These are phyloP conservation scores for Coemansia erecta DNA, from an alignment of 192 early-diverging fungal species.

Conservation along the genomic window DNA sequence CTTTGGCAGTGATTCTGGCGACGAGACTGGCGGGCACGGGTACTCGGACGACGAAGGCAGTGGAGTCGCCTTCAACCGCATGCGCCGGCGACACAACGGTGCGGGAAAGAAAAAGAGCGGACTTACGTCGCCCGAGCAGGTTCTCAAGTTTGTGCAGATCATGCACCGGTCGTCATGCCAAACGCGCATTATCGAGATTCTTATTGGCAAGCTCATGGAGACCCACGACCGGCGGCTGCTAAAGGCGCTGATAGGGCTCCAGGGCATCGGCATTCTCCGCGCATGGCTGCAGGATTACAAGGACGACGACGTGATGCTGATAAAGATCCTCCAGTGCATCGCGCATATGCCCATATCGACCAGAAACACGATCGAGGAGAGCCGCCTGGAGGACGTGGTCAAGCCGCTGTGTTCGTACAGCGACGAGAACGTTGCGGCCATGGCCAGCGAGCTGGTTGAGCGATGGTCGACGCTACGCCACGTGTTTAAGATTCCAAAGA, in stretches of 20 bases:
- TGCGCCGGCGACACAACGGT: conserved; percentile 29
- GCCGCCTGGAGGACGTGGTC: conserved; percentile 68
- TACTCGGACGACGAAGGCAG: conserved; percentile 16
- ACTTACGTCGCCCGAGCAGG: conserved; percentile 68
- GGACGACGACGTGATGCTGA: conserved; percentile 60
- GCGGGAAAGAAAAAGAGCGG: conserved; percentile 37
- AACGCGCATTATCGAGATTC: conserved; percentile 52
- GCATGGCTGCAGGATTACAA: conserved; percentile 63
- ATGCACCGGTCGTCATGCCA: conserved; percentile 64
- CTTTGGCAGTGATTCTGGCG: conserved; percentile 13
- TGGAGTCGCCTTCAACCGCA: conserved; percentile 33
- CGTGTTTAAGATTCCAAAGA: conserved; percentile 52
- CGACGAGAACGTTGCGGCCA: conserved; percentile 39
- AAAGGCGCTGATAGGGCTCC: conserved; percentile 60
- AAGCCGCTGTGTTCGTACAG: conserved; percentile 34
- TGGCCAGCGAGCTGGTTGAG: conserved; percentile 34
- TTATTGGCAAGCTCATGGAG: conserved; percentile 64
- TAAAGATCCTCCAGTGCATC: conserved; percentile 65
- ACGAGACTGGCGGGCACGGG: conserved; percentile 21
- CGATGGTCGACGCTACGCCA: conserved; percentile 36
- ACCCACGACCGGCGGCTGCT: conserved; percentile 61
- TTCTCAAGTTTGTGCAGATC: conserved; percentile 71
- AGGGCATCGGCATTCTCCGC: conserved; percentile 38
- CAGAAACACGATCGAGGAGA: conserved; percentile 77
- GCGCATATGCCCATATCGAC: conserved; percentile 75